Evolutionary conservation across 2,329 filamentous ascomycete genomes (phyloP).

Genomic region (Cryphonectria parasitica): DNA sequence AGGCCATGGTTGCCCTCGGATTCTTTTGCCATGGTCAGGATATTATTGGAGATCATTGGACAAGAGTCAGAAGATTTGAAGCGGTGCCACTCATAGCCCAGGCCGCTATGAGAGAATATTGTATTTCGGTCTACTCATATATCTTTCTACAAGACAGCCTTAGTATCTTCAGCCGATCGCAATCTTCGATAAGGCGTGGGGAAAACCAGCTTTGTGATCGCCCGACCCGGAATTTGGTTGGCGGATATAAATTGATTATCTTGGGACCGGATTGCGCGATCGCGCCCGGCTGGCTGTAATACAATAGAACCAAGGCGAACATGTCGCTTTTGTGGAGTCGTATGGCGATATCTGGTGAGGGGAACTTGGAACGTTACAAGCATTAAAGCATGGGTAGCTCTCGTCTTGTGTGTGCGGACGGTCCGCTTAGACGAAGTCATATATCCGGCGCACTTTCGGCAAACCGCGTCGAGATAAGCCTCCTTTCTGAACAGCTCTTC

Average conservation of each 20-base stretch:
- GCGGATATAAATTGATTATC: not conserved
- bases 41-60: not conserved
- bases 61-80: not conserved
- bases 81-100: not conserved
- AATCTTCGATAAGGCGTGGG: not conserved
- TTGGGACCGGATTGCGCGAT: not conserved
- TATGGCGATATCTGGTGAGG: not conserved
- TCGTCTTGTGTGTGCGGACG: not conserved
- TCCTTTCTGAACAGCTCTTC: not conserved
- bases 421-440: not conserved
- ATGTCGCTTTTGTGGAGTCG: not conserved
- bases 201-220: not conserved
- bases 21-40: not conserved
- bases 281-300: not conserved
- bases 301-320: not conserved
- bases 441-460: slow-evolving; percentile 1
- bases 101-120: not conserved
- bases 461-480: not conserved
- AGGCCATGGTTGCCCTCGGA: not conserved
- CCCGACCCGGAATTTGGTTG: not conserved
- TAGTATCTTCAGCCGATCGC: not conserved
- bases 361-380: not conserved
- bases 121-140: not conserved
- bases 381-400: not conserved
- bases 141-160: not conserved